phyloP scores from a whole-genome alignment of 2,329 filamentous ascomycete species.

The Fusarium piperis region DNA sequence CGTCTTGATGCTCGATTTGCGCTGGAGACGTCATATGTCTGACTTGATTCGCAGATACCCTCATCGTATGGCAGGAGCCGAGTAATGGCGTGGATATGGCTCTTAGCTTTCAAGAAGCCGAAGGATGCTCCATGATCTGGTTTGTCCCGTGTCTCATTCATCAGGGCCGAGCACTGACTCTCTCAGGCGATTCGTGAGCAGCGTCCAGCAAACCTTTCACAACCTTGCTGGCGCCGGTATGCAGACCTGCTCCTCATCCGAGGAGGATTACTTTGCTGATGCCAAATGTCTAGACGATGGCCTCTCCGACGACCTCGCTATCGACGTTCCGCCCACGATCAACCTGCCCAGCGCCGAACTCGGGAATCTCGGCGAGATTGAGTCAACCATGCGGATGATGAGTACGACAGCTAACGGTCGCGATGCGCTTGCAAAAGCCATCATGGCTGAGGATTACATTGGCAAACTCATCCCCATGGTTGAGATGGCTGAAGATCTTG shows the following conservation, averaged over 20 bases:
- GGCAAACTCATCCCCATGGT: conserved; percentile 86
- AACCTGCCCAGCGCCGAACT: conserved; percentile 82
- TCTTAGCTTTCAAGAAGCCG: conserved; percentile 95
- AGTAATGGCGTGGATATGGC: conserved; percentile 92
- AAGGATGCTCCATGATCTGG: conserved; percentile 94
- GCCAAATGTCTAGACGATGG: conserved; percentile 72
- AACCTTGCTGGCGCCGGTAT: conserved; percentile 70
- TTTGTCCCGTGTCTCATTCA: conserved; percentile 51
- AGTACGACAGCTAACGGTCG: conserved; percentile 79
- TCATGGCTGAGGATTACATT: conserved; percentile 88
- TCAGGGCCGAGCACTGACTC: conserved; percentile 30
- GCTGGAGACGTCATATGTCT: conserved; percentile 37
- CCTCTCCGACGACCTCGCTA: conserved; percentile 83
- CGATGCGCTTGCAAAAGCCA: conserved; percentile 87
- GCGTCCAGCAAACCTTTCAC: conserved; percentile 79
- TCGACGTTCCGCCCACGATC: conserved; percentile 77
- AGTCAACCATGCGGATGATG: conserved; percentile 82
- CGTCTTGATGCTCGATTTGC: conserved; percentile 37
- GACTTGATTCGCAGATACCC: conserved; percentile 73
- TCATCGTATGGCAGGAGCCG: conserved; percentile 97
- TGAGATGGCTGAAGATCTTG: conserved; percentile 88
- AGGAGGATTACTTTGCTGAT: conserved; percentile 34
- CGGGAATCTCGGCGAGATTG: conserved; percentile 85
- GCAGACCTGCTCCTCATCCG: conserved; percentile 24
- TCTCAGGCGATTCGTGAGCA: conserved; percentile 87